phyloP scores from a whole-genome alignment of 345 rosid species.

The Eucalyptus curtisii region DNA sequence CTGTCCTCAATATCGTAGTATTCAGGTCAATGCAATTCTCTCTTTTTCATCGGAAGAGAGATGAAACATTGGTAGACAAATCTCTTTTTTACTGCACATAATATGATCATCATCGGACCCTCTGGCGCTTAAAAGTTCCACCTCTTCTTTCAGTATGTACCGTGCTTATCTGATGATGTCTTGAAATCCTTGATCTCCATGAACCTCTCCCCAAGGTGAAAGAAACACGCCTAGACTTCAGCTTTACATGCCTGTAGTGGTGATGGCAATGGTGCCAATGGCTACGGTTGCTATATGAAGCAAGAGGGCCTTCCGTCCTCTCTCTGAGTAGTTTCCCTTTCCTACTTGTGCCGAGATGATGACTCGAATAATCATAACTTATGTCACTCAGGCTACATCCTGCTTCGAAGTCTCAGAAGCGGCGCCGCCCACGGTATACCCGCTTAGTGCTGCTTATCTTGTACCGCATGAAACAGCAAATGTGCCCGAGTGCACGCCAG shows the following conservation, averaged over 20 bases:
- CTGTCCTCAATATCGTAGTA: not conserved
- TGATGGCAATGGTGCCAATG: conserved; percentile 2
- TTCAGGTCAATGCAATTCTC: not conserved
- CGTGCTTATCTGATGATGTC: conserved; percentile 4
- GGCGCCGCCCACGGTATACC: not conserved
- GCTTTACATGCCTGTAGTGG: not conserved
- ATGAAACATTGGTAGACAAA: not conserved
- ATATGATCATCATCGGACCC: not conserved
- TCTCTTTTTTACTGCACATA: not conserved
- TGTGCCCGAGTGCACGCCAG: conserved; percentile 35
- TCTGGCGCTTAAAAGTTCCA: conserved; percentile 3
- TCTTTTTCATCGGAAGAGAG: not conserved
- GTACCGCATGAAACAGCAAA: conserved; percentile 33
- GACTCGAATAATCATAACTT: conserved; percentile 1
- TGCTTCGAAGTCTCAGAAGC: conserved; percentile 28
- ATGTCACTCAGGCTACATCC: conserved; percentile 3
- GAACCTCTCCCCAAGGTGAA: conserved; percentile 21
- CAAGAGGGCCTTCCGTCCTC: not conserved
- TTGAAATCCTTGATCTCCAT: conserved; percentile 15
- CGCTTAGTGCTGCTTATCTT: conserved; percentile 26
- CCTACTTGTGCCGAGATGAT: not conserved
- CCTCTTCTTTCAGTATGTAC: not conserved
- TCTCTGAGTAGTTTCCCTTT: conserved; percentile 3
- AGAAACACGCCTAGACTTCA: conserved; percentile 20
- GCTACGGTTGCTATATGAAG: not conserved